Evolutionary conservation across 805 yeast species (phyloP).

Genomic region (Tanozyma kutaoensis): DNA sequence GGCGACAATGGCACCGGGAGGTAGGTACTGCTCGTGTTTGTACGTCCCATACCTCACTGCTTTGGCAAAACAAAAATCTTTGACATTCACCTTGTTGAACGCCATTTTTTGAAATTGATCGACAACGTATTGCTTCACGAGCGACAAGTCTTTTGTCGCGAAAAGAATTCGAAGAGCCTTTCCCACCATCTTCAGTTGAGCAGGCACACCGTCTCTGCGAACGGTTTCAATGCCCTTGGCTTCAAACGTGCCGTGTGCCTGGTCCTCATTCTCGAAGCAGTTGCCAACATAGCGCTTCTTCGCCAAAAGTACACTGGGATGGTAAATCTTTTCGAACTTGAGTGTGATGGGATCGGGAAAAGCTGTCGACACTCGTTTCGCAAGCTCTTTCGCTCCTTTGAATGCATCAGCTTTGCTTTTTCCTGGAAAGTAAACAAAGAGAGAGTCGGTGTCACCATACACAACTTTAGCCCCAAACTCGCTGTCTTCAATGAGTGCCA

Average conservation of each 20-base stretch:
- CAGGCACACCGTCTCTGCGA: conserved; percentile 88
- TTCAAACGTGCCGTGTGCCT: conserved; percentile 58
- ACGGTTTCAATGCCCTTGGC: conserved; percentile 97
- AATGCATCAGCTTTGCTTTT: conserved; percentile 69
- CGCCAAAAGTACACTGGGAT: conserved; percentile 69
- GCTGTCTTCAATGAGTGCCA: conserved; percentile 49
- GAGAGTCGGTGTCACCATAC: conserved; percentile 92
- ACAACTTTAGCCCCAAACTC: conserved; percentile 86
- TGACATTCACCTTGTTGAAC: conserved; percentile 48
- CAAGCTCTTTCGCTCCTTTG: conserved; percentile 56
- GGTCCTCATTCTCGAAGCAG: conserved; percentile 48
- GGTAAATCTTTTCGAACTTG: conserved; percentile 88
- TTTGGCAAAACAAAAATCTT: conserved; percentile 85
- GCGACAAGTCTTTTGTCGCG: conserved; percentile 56
- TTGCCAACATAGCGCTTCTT: conserved; percentile 91
- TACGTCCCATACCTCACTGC: conserved; percentile 81
- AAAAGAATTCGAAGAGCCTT: conserved; percentile 55
- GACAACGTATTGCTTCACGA: conserved; percentile 51
- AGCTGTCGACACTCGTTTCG: conserved; percentile 41
- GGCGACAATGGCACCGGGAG: conserved; percentile 89
- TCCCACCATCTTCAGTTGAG: conserved; percentile 75
- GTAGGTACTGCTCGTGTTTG: conserved; percentile 56
- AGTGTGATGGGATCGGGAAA: conserved; percentile 76
- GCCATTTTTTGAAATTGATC: conserved; percentile 56
- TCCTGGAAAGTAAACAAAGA: conserved; percentile 86